A percentile compares a stretch with the other conserved stretches of the same genome.
phyloP scores from a whole-genome alignment of 176 grass and related monocot genomes.

The Miscanthus lutarioriparius region DNA sequence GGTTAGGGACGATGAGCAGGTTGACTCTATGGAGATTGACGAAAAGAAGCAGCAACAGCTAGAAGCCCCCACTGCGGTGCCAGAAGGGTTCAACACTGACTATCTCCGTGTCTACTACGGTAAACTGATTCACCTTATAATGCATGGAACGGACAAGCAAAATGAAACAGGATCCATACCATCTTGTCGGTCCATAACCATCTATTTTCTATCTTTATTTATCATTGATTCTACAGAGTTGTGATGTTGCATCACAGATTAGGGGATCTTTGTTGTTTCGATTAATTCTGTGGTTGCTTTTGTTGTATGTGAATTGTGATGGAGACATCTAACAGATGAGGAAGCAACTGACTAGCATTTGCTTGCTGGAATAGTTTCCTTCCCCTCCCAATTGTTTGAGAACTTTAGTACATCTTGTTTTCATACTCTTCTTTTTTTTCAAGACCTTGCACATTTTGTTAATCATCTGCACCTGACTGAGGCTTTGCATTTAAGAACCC shows the following conservation, averaged over 20 bases:
- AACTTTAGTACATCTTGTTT: neutral
- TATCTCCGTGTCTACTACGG: conserved; percentile 91
- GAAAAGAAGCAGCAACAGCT: conserved; percentile 23
- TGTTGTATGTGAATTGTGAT: neutral
- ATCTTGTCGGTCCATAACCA: neutral
- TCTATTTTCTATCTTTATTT: neutral
- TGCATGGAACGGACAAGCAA: neutral
- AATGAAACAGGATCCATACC: neutral
- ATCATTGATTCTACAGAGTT: neutral
- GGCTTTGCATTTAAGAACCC: neutral
- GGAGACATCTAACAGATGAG: neutral
- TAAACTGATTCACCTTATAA: conserved; percentile 29
- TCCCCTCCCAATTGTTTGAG: neutral
- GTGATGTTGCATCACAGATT: neutral
- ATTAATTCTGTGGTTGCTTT: neutral
- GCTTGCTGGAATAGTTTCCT: neutral
- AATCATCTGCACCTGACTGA: neutral
- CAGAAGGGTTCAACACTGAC: conserved; percentile 52
- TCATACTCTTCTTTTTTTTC: neutral
- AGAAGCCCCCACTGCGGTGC: conserved; percentile 19
- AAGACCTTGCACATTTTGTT: neutral
- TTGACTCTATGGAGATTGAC: conserved; percentile 61
- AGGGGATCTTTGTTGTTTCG: neutral
- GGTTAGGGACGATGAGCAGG: conserved; percentile 39
- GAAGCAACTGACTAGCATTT: neutral